Evolutionary conservation across 495 filamentous ascomycete species (phyloP), one percentile per base, ranked within the genome.

Genomic region (Daldinia concentrica): DNA sequence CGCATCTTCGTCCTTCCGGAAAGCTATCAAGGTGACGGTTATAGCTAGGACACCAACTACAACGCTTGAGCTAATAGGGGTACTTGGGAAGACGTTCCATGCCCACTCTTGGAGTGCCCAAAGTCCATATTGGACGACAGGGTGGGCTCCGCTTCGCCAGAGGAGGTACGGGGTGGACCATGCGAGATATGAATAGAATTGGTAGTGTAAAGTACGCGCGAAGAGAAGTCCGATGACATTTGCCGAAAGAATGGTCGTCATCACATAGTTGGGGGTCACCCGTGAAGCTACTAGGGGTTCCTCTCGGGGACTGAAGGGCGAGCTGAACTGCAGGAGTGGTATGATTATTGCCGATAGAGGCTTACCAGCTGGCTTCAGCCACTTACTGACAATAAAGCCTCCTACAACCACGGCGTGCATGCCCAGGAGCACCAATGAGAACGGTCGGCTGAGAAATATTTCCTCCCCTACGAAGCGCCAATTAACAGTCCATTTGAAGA

Each of bases 401-500:
- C 80, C 69, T 32, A 99, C 79, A 3, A 94, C 80, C 26, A 80
- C 75, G n/a, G 86, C 79, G 80, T 99, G 93, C 57, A 90, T 76
- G 5, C 81, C 84, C 19, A 98, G 80, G 45, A 99, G 82, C 7
- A 78, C 79, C 19, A 89, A 54, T 37, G 94, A 88, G 75, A 98
- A 97, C 12, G 82, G 77, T 60, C 81, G 86, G 57, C 93, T 96
- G 24, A 96, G 83, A 71, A 99, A 99, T 1, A 78, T 78, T 22
- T 93, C 89, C 76, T 98, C 93, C 12, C 90, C 89, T 5, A 98
- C 79, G 72, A 99, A 98, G 50, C 95, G 87, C 95, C 95, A 99
- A 79, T 99, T 99, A 64, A 99, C 95, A 0, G 95, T 98, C 95
- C 95, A 98, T 77, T 97, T 94, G 84, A 93, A 98, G 69, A 97